These are phyloP conservation scores for Ceratocystis cubensis DNA, from an alignment of 2,329 filamentous ascomycete genomes.

Conservation along the genomic window DNA sequence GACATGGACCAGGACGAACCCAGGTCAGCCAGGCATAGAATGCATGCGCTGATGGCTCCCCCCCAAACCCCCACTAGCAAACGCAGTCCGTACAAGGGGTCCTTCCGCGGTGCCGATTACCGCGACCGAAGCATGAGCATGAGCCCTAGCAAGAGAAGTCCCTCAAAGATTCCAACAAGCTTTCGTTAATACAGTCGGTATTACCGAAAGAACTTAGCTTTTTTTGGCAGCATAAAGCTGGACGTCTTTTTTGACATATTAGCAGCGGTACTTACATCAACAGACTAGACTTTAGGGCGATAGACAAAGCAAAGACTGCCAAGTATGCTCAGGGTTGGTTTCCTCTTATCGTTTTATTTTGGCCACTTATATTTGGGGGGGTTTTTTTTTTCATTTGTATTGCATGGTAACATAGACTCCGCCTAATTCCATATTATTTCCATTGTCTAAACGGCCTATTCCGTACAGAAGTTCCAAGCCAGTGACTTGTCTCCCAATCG, in stretches of 20 bases:
- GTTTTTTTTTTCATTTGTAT: not conserved
- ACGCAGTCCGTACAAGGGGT: slow-evolving; percentile 10
- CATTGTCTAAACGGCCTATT: not conserved
- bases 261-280: too few relatives aligned
- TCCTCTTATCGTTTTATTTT: too few relatives aligned
- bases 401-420: not conserved
- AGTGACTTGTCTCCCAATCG: not conserved
- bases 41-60: slow-evolving; percentile 16
- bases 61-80: slow-evolving; percentile 17
- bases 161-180: slow-evolving; percentile 6
- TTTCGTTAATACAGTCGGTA: not conserved
- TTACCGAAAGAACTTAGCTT: not conserved
- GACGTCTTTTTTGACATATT: too few relatives aligned
- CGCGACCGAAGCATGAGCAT: slow-evolving; percentile 18
- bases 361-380: not conserved
- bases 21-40: slow-evolving; percentile 14
- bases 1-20: slow-evolving; percentile 14
- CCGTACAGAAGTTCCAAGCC: not conserved
- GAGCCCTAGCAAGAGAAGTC: slow-evolving; percentile 20
- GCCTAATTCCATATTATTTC: not conserved
- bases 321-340: too few relatives aligned
- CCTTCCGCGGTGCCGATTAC: slow-evolving; percentile 14
- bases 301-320: too few relatives aligned
- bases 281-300: too few relatives aligned
- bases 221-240: not conserved